Percentiles rank a stretch among this genome's conserved stretches.
Evolutionary conservation across 495 filamentous ascomycete genomes (phyloP).

Genomic region (Cryomyces antarcticus): DNA sequence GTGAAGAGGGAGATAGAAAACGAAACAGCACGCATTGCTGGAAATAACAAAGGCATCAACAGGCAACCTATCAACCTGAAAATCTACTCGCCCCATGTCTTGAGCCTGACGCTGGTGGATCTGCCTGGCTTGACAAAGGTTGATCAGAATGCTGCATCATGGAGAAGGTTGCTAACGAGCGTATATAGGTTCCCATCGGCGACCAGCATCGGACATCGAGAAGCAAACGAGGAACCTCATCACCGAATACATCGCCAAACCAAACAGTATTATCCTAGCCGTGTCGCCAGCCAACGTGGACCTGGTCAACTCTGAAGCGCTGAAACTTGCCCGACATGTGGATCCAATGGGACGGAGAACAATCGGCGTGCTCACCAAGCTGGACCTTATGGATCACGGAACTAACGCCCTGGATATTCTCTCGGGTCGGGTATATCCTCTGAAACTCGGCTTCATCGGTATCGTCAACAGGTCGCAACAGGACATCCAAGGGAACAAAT

Average conservation of each 20-base stretch:
- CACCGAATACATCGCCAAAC: conserved; percentile 95
- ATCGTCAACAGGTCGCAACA: conserved; percentile 97
- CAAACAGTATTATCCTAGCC: conserved; percentile 92
- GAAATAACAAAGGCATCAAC: conserved; percentile 97
- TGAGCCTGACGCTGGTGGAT: conserved; percentile 92
- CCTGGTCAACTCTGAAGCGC: conserved; percentile 91
- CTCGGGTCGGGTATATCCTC: conserved; percentile 82
- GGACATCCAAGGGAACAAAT: conserved; percentile 90
- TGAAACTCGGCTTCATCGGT: conserved; percentile 95
- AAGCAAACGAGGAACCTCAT: conserved; percentile 96
- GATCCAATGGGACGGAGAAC: conserved; percentile 88
- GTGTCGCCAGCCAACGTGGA: conserved; percentile 97
- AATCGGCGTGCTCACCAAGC: conserved; percentile 91
- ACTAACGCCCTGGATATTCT: conserved; percentile 96
- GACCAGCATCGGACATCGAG: conserved; percentile 95
- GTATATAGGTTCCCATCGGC: conserved; percentile 63
- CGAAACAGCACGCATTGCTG: conserved; percentile 86
- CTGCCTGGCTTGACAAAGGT: conserved; percentile 93
- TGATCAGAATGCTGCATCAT: conserved; percentile 3
- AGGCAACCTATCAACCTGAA: conserved; percentile 95
- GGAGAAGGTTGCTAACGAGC: conserved; percentile 4
- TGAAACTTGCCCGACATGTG: conserved; percentile 93
- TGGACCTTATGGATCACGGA: conserved; percentile 97
- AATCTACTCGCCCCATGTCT: conserved; percentile 92
- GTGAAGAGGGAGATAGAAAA: conserved; percentile 96